phyloP scores from a whole-genome alignment of 2,329 filamentous ascomycete species.

The Pseudocercospora cruenta region DNA sequence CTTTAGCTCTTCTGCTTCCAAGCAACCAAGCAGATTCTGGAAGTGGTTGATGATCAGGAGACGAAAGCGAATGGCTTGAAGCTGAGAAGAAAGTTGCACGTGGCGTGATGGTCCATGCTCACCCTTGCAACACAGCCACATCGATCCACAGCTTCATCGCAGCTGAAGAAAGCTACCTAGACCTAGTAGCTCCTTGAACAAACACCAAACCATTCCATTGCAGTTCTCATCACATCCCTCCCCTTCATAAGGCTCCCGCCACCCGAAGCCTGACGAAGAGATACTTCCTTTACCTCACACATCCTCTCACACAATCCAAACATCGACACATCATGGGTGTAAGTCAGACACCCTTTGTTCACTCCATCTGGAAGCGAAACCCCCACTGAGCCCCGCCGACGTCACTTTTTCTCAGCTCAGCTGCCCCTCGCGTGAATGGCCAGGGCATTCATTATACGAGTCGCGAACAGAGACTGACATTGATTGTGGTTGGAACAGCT shows the following conservation, averaged over 20 bases:
- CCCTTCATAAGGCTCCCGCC: not conserved
- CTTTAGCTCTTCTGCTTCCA: no score
- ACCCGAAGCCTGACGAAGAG: not conserved
- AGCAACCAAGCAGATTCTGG: no score
- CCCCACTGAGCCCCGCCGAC: conserved; percentile 2
- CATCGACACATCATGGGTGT: not conserved
- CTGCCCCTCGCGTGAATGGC: not conserved
- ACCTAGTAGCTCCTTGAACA: not conserved
- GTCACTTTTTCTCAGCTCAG: conserved; percentile 3
- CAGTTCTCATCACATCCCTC: not conserved
- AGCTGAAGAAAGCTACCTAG: not conserved
- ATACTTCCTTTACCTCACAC: not conserved
- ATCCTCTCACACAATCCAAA: not conserved
- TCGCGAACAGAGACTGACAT: not conserved
- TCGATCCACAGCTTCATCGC: not conserved
- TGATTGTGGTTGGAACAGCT: conserved; percentile 37
- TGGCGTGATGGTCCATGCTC: not conserved
- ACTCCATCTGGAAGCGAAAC: not conserved
- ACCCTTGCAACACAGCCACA: not conserved
- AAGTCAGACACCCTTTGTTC: not conserved
- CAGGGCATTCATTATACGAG: no score
- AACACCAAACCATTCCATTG: not conserved
- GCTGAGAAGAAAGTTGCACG: not conserved
- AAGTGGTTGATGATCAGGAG: no score
- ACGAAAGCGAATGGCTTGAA: not conserved